Evolutionary conservation across 495 filamentous ascomycete species (phyloP).

Genomic region (Neurospora intermedia): DNA sequence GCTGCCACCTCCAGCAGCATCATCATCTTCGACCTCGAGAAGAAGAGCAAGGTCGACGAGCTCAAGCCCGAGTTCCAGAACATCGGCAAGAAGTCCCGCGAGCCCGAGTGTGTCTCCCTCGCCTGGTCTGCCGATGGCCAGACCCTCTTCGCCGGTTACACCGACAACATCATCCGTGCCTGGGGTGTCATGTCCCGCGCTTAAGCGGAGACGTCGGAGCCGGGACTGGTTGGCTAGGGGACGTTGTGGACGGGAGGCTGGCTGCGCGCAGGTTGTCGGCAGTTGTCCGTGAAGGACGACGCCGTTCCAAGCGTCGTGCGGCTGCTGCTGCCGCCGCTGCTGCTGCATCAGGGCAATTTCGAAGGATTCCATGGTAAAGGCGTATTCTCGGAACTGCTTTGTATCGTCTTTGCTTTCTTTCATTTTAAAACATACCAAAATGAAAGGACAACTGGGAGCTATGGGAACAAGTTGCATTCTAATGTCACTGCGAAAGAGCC

Average conservation of each 20-base stretch:
- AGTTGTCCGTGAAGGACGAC: background rate
- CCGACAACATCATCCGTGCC: conserved; percentile 97
- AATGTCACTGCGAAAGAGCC: background rate
- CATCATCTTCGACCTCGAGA: conserved; percentile 99
- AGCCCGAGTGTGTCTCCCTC: conserved; percentile 94
- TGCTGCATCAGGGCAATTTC: conserved; percentile 15
- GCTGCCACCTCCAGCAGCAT: conserved; percentile 92
- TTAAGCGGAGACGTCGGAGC: conserved; percentile 26
- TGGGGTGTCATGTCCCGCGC: conserved; percentile 90
- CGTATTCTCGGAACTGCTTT: conserved; percentile 28
- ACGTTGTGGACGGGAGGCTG: conserved; percentile 11
- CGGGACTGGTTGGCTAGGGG: conserved; percentile 9
- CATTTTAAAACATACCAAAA: conserved; percentile 15
- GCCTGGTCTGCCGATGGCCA: conserved; percentile 98
- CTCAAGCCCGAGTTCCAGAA: conserved; percentile 96
- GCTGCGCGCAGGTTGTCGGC: conserved; percentile 10
- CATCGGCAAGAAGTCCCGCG: conserved; percentile 96
- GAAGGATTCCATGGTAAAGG: conserved; percentile 26
- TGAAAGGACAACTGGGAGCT: conserved; percentile 22
- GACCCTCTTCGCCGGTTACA: conserved; percentile 99
- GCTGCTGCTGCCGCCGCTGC: background rate
- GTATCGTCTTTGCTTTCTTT: conserved; percentile 29
- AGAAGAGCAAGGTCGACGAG: conserved; percentile 99
- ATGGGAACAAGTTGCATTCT: conserved; percentile 12
- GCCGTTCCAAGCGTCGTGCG: background rate